A percentile compares a stretch with the other conserved stretches of the same genome.
phyloP scores from a whole-genome alignment of 2,329 filamentous ascomycete species.

The Fusarium sp. region DNA sequence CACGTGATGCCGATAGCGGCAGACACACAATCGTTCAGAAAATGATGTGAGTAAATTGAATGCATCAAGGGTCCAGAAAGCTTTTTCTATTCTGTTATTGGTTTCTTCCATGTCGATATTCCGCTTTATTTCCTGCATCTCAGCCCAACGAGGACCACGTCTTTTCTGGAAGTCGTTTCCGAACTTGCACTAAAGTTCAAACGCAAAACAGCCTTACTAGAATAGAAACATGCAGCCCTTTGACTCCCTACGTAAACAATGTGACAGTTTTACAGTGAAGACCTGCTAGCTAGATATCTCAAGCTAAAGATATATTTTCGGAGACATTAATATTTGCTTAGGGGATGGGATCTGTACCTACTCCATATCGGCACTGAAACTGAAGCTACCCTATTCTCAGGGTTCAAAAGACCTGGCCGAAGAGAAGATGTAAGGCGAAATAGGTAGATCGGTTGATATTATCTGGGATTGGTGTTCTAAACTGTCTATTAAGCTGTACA shows the following conservation, averaged over 20 bases:
- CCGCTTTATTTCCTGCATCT: not conserved
- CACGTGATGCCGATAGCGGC: slow-evolving; percentile 29
- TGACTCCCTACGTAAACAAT: not conserved
- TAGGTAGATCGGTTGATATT: not conserved
- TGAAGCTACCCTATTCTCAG: not conserved
- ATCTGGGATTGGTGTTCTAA: not conserved
- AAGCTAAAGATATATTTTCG: not conserved
- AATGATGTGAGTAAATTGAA: not conserved
- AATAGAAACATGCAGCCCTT: not conserved
- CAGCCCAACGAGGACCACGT: not conserved
- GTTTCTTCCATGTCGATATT: not conserved
- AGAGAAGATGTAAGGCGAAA: not conserved
- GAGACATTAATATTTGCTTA: not conserved
- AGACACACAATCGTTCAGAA: slow-evolving; percentile 4
- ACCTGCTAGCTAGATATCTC: not conserved
- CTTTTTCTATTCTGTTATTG: not conserved
- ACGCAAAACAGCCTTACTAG: not conserved
- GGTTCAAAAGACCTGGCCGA: not conserved
- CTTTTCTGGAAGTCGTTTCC: not conserved
- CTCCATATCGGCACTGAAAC: too few relatives aligned
- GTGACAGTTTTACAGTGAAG: not conserved
- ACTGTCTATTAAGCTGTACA: not conserved
- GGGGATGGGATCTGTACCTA: not conserved
- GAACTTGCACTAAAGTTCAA: not conserved
- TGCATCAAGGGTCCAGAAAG: not conserved